Base-by-base conservation (phyloP, 148 eudicot species). In the Talinum fruticosum region DNA sequence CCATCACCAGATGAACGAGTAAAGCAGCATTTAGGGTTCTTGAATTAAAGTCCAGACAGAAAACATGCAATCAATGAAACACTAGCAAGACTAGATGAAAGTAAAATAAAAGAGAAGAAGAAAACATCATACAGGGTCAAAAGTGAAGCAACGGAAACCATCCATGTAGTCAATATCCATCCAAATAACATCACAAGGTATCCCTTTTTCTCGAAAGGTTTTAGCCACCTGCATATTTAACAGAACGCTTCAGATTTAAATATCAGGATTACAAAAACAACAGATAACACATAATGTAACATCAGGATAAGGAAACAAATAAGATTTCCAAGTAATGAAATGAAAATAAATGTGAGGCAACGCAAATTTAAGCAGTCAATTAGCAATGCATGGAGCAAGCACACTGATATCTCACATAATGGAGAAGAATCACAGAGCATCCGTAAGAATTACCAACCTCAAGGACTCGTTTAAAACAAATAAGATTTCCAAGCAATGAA, bases 121-220 rank as follows among this genome's bases (percentile, higher is more conserved):
- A 78, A 54, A 76, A 12, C 33, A 59, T 10, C 87, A 75, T 84
- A 80, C 97, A 87, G 77, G 72, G 86, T 96, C 95, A 88, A 96
- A 96, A 65, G 97, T 96, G 82, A 96, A 96, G 87, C 97, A 96
- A 45, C 98, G 93, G 79, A 91, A 96, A 53, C 92, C 99, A 88
- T 96, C 93, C 99, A 96, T 96, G 82, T 96, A 93, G 82, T 96
- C 99, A 72, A 96, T 96, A 83, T 96, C 99, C 98, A 96, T 96
- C 99, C 99, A 96, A 80, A 96, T 88, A 72, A 93, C 99, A 87
- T 96, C 98, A 88, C 99, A 96, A 83, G 99, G 98, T 81, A 96
- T 93, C 41, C 76, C 84, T 83, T 93, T 96, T 71, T 91, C 85
- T 36, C 98, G 87, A 62, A 96, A 96, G 79, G 93, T 91, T 78